Evolutionary conservation across 768 basidiomycete genomes (phyloP).

Genomic region (Leucocoprinus leucothites): DNA sequence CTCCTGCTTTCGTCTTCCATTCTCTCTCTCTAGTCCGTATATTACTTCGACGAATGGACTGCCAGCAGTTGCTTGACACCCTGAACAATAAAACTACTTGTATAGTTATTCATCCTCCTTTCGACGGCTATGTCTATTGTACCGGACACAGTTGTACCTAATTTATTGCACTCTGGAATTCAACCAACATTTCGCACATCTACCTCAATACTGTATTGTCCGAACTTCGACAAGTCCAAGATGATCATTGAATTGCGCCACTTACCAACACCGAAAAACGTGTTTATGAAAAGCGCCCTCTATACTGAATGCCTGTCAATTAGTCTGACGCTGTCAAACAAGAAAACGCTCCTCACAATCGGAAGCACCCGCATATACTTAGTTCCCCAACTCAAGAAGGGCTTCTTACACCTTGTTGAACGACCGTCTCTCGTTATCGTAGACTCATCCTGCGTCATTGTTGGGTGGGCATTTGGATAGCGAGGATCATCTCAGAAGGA

Average conservation of each 20-base stretch:
- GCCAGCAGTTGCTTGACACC: not conserved
- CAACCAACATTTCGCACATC: too few relatives aligned
- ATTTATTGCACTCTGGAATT: not conserved
- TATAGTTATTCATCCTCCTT: constrained; percentile 1
- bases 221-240: too few relatives aligned
- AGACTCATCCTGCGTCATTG: not conserved
- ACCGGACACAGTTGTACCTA: not conserved
- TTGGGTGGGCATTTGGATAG: not conserved
- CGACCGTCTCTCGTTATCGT: not conserved
- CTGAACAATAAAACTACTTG: not conserved
- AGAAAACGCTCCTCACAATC: not conserved
- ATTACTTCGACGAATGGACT: not conserved
- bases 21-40: too few relatives aligned
- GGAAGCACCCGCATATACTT: not conserved
- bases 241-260: too few relatives aligned
- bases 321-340: not conserved
- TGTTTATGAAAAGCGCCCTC: too few relatives aligned
- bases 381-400: too few relatives aligned
- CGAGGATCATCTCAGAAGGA: constrained; percentile 7
- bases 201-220: too few relatives aligned
- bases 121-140: constrained; percentile 1
- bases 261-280: too few relatives aligned
- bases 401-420: not conserved
- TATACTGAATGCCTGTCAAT: not conserved
- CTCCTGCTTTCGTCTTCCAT: too few relatives aligned